Evolutionary conservation across 2,329 filamentous ascomycete genomes (phyloP), one percentile per base, ranked within the genome.

Genomic region (Fusarium lateritium): DNA sequence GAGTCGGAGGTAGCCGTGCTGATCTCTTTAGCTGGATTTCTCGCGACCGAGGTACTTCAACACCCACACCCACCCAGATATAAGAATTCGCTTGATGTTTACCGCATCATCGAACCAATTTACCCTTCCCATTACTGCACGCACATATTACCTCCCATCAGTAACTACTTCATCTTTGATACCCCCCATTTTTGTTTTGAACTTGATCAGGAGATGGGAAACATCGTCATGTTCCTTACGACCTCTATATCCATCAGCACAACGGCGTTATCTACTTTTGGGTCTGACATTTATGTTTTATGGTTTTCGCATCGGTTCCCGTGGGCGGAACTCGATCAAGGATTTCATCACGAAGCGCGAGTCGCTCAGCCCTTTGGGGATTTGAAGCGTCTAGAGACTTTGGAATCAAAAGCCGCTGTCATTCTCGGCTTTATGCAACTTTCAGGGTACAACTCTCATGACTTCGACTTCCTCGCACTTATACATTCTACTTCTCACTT

Each of bases 11-110:
- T 21, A 73, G 73, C 33, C 78, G 80, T 47, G 76, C 76, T 6
- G 84, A 86, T 55, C 74, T 86, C 14, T 86, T 86, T 57, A 81
- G 79, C 36, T 86, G 84, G 84, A 86, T 86, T 17, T 83, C 83
- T 6, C 80, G 84, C 68, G 83, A 85, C 56, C 80, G 84, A 52
- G 71, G 75, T 53, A 74, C 73, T n/a, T 73, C 77, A 50, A 75
- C 74, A 40, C 73, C 73, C 39, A 74, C 72, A n/a, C 71, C 73
- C 36, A 50, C 73, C 21, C 73, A 70, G 54, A 71, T 73, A 62
- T 75, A 68, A 65, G 44, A 46, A n/a, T 26, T 62, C 39, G 10
- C 43, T 52, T 52, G 52, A 51, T 31, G 42, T 45, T 47, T 36
- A n/a, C 33, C 46, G 36, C 24, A 33, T 59, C 39, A 34, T 31